Evolutionary conservation across 108 stramenopile species (phyloP), one percentile per base, ranked within the genome.

Genomic region (Schizochytrium sp.): DNA sequence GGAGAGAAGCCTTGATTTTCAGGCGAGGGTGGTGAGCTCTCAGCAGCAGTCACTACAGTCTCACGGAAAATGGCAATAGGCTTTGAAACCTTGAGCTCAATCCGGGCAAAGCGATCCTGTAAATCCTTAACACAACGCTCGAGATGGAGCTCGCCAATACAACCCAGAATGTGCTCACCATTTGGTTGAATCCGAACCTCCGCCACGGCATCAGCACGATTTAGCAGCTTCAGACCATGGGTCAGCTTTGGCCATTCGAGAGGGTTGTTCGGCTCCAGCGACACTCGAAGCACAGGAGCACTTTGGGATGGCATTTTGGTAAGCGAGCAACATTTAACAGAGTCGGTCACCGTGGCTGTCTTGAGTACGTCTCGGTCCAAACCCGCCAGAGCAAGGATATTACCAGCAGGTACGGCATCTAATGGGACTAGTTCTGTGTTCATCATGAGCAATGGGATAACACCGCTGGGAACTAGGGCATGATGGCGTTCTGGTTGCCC

Each of bases 181-280:
- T 87, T 69, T 0, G 88, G 88, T 12, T 87, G 89, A 3, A 94
- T 76, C 46, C 90, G 41, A 3, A 94, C 90, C 88, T 94, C 93
- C 4, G 93, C 94, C 17, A 91, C 93, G 13, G 94, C 93, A 88
- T 94, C 94, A 5, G 92, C 92, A 56, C 94, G 93, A 57, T 94
- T 92, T 41, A 94, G 92, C 88, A 90, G 91, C 53, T 87, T 89
- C 4, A 94, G 91, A 7, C 94, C 94, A 5, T 41, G 55, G 58
- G 93, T 91, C 44, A 94, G 64, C 58, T 61, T 58, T 4, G 90
- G 89, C 83, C 93, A 56, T 59, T 94, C 90, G 38, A 38, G 44
- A 57, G 91, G 92, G 41, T 92, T 83, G 45, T 53, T 12, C 2
- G 93, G 90, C 45, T 93, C 93, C 40, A 94, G 91, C 2, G 94